Evolutionary conservation across 129 eudicot species (phyloP), one percentile per base, ranked within the genome.

Genomic region (Helichrysum umbraculigerum): DNA sequence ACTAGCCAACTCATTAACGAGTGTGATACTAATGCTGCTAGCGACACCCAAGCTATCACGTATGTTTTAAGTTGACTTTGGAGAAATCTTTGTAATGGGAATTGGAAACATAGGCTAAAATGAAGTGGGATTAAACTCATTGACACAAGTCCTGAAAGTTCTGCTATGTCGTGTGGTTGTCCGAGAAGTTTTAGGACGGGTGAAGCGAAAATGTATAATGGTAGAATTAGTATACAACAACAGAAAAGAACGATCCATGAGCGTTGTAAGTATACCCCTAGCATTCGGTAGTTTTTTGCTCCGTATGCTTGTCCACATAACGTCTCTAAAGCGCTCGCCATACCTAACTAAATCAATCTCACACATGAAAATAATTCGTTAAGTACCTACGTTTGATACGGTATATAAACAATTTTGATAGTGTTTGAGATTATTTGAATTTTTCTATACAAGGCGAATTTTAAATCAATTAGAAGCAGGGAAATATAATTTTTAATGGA

Each of bases 281-380:
- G 52, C 98, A 93, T 93, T 73, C 81, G 72, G 30, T 88, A 85
- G 44, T 93, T 81, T 57, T 88, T 90, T 2, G 98, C 98, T 11
- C 98, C 98, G 63, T 35, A 93, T 22, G 98, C 95, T 72, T 93
- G 98, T 1, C 98, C 98, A 58, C 96, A 93, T 34, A 93, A 78
- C 2, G 98, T 93, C 42, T 93, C 98, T 68, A 93, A 72, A 3
- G 98, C 98, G 70, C 96, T 90, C 47, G 95, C 98, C 98, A 93
- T 93, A 4, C 98, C 98, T 41, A 93, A 65, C 98, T 92, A 47
- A 6, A 54, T 22, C 39, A n/a, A 62, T 51, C 32, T 42, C n/a
- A 42, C n/a, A 42, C 61, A 28, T 6, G 5, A 39, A 63, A 0
- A 56, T 14, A 57, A 19, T 7, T 61, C 28, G 32, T 2, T 59